Evolutionary conservation across 768 basidiomycete genomes (phyloP), one percentile per base, ranked within the genome.

Genomic region (Boletus vermiculosoides): DNA sequence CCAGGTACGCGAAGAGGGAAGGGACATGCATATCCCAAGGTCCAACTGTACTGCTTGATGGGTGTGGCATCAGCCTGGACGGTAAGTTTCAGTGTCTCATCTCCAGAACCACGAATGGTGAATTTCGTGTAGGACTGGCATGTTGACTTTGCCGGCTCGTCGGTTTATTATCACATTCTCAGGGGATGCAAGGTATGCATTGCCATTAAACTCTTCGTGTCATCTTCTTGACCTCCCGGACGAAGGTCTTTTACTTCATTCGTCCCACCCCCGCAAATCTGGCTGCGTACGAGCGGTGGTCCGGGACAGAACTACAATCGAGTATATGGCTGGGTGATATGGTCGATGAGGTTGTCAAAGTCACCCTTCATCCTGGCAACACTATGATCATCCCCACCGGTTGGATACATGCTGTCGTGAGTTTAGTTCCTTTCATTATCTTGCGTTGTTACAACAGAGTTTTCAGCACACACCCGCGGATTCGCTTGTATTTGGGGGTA

Each of bases 41-140:
- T 99, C 2, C 94, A 96, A 66, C 71, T 96, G 50, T 99, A 99
- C 70, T 98, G 96, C 66, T 76, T 99, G 55, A 99, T 99, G 97
- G 92, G 93, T 34, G 94, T 96, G 22, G 87, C 84, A 9, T 83
- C 85, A 23, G 92, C 93, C 31, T 98, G 95, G 93, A 99, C 96
- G 59, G 95, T 94, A 63, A 67, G 86, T 76, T n/a, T 57, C 3
- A 2, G 22, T 50, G 42, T 37, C 56, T 53, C 42, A 8, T 52
- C 31, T 51, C 13, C 13, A 13, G 4, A 2, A 5, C 4, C 18
- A 44, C 54, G 2, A 15, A 44, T 48, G 13, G 45, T 55, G 36
- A 55, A 57, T 42, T 49, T 18, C 39, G 7, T 31, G 47, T 66
- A 95, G 94, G 96, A 98, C 68, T 98, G 95, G 97, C 96, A 99